Conservation (phyloP, 768 basidiomycete species). For the Artomyces pyxidatus region DNA sequence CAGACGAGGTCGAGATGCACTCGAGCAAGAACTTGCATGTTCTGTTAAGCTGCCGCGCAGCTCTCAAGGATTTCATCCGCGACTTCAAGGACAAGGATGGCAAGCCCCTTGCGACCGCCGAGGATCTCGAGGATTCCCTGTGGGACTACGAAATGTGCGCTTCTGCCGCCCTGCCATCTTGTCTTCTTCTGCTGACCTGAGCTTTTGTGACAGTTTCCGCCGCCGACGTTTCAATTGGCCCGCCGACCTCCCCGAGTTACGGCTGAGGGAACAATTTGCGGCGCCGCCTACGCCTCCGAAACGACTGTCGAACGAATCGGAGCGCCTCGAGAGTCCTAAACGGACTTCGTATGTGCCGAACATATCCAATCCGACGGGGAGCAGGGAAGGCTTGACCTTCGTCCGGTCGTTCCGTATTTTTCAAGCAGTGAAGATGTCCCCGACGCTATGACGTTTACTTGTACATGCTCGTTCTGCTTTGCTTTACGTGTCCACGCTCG, state of each 20-base stretch:
- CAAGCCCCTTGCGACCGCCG: slow-evolving; percentile 13
- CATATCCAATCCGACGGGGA: neutral
- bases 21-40: slow-evolving; percentile 62
- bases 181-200: slow-evolving; percentile 2
- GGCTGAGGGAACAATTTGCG: slow-evolving; percentile 1
- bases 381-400: slow-evolving; percentile 11
- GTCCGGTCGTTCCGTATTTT: slow-evolving; percentile 13
- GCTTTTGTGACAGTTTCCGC: slow-evolving; percentile 42
- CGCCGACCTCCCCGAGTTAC: slow-evolving; percentile 26
- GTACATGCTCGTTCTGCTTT: neutral
- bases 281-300: slow-evolving; percentile 3
- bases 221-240: slow-evolving; percentile 67
- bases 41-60: slow-evolving; percentile 52
- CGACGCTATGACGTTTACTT: neutral
- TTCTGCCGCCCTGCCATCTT: slow-evolving; percentile 5
- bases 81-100: slow-evolving; percentile 22
- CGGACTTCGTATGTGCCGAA: neutral
- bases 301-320: neutral
- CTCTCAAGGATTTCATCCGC: slow-evolving; percentile 42
- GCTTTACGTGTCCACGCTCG: no score
- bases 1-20: slow-evolving; percentile 65
- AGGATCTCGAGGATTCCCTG: slow-evolving; percentile 33
- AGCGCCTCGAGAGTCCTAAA: neutral
- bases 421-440: slow-evolving; percentile 8
- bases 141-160: slow-evolving; percentile 55